Evolutionary conservation across 495 filamentous ascomycete species (phyloP).

Genomic region (Terfezia claveryi): DNA sequence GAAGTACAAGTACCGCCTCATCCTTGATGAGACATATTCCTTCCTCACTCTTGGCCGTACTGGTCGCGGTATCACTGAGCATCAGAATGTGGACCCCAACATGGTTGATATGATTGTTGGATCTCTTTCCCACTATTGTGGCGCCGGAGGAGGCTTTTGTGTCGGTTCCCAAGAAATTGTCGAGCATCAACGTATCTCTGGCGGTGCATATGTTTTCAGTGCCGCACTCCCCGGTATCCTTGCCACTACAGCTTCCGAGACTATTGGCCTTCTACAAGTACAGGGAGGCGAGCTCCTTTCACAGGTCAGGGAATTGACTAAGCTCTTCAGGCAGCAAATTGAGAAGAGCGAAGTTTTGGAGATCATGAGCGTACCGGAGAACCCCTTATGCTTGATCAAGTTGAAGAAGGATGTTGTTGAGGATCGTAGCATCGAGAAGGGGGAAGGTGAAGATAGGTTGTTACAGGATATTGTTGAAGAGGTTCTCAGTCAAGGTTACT

Average conservation of each 20-base stretch:
- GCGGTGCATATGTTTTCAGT: constrained; percentile 79
- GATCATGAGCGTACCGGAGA: constrained; percentile 63
- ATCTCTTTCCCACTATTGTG: constrained; percentile 70
- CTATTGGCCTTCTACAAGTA: constrained; percentile 59
- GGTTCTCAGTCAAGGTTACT: constrained; percentile 60
- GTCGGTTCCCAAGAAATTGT: constrained; percentile 74
- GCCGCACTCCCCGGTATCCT: constrained; percentile 84
- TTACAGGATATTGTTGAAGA: constrained; percentile 86
- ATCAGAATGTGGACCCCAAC: constrained; percentile 78
- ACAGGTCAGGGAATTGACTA: constrained; percentile 59
- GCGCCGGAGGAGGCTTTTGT: constrained; percentile 89
- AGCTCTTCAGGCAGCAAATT: constrained; percentile 60
- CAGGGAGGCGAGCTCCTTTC: constrained; percentile 48
- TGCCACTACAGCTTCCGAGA: constrained; percentile 83
- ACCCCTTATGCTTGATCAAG: constrained; percentile 66
- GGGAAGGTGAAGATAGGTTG: constrained; percentile 53
- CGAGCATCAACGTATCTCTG: constrained; percentile 82
- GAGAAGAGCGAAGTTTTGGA: constrained; percentile 66
- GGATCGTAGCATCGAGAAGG: constrained; percentile 33
- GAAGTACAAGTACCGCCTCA: constrained; percentile 90
- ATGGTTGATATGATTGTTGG: constrained; percentile 93
- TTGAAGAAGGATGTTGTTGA: constrained; percentile 63
- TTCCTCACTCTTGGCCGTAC: constrained; percentile 84
- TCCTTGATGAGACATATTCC: constrained; percentile 91
- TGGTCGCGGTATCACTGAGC: constrained; percentile 78